phyloP scores from a whole-genome alignment of 192 early-diverging fungal species.

The Coemansia sp. region DNA sequence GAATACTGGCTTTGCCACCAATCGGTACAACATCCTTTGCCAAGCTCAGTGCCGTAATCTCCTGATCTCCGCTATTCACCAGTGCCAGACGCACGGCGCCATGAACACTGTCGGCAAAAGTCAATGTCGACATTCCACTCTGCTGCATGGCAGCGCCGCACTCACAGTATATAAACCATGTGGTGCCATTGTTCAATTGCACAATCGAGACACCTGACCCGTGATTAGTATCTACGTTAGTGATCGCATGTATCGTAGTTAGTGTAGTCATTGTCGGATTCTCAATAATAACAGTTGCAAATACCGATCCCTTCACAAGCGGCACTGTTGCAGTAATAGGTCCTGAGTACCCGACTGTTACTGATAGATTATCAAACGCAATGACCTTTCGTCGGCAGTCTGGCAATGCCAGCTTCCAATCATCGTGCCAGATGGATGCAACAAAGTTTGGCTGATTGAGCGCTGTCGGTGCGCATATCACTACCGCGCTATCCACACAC shows the following conservation, averaged over 20 bases:
- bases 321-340: slow-evolving; percentile 6
- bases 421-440: slow-evolving; percentile 28
- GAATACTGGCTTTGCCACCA: slow-evolving; percentile 30
- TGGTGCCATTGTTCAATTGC: slow-evolving; percentile 34
- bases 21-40: slow-evolving; percentile 25
- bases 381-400: slow-evolving; percentile 15
- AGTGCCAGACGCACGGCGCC: slow-evolving; percentile 49
- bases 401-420: slow-evolving; percentile 35
- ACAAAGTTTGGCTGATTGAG: slow-evolving; percentile 20
- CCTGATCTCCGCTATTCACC: slow-evolving; percentile 9
- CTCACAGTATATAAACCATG: slow-evolving; percentile 43
- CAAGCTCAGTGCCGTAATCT: slow-evolving; percentile 18
- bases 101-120: slow-evolving; percentile 3
- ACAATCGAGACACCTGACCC: slow-evolving; percentile 28
- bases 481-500: slow-evolving; percentile 11
- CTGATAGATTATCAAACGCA: slow-evolving; percentile 36
- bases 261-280: slow-evolving; percentile 10
- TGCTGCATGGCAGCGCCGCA: slow-evolving; percentile 12
- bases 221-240: slow-evolving; percentile 5
- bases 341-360: slow-evolving; percentile 22
- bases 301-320: slow-evolving; percentile 48
- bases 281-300: slow-evolving; percentile 35
- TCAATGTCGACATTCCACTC: slow-evolving; percentile 10
- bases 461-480: slow-evolving; percentile 29
- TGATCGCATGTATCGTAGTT: slow-evolving; percentile 38